Evolutionary conservation across 768 basidiomycete genomes (phyloP).

Genomic region (Kondoa malvinella): DNA sequence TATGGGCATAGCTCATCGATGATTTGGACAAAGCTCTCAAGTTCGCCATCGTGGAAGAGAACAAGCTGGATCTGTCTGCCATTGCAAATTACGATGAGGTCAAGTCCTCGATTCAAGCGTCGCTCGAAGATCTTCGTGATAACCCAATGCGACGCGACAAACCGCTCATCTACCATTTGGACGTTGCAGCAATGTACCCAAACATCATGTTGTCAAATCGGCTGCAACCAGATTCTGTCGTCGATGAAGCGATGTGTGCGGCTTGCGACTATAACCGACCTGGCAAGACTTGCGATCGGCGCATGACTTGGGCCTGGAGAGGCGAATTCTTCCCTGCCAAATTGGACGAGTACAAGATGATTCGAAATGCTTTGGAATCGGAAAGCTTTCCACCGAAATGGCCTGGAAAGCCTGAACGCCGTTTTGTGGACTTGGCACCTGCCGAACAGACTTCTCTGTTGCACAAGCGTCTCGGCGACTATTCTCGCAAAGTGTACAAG

Average conservation of each 20-base stretch:
- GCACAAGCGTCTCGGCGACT: constrained; percentile 94
- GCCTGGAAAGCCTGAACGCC: constrained; percentile 53
- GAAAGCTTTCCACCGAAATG: constrained; percentile 73
- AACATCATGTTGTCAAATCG: constrained; percentile 99
- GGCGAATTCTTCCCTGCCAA: constrained; percentile 97
- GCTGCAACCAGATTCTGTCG: constrained; percentile 91
- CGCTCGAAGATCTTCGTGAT: constrained; percentile 78
- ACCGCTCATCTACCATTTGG: constrained; percentile 93
- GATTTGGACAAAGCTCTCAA: constrained; percentile 80
- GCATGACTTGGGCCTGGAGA: constrained; percentile 94
- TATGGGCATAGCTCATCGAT: constrained; percentile 77
- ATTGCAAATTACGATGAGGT: constrained; percentile 94
- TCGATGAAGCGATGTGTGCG: constrained; percentile 88
- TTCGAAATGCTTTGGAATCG: constrained; percentile 86
- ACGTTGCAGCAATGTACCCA: constrained; percentile 99
- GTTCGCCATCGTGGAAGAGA: constrained; percentile 78
- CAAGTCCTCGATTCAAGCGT: constrained; percentile 54
- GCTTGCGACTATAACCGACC: constrained; percentile 97
- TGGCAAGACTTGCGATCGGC: constrained; percentile 80
- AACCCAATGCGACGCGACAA: constrained; percentile 72
- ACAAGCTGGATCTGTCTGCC: constrained; percentile 53
- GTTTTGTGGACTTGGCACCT: constrained; percentile 63
- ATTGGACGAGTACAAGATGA: constrained; percentile 97
- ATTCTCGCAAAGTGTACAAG: constrained; percentile 95
- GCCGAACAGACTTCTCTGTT: constrained; percentile 78